Base-by-base conservation (phyloP, 106 monocot species). In the Posidonia australis region DNA sequence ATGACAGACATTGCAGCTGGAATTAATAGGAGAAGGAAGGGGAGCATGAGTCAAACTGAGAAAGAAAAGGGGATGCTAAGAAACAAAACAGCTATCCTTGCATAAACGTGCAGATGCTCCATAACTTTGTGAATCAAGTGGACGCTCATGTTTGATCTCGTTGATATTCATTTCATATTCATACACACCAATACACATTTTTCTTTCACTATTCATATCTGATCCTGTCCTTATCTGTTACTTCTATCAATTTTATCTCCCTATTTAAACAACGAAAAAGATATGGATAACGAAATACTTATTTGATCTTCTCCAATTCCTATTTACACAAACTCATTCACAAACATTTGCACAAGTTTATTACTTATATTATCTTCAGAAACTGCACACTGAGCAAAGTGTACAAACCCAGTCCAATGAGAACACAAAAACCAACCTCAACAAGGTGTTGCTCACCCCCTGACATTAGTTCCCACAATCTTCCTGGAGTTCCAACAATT, bases 401-500 rank as follows among this genome's bases (percentile, higher is more conserved):
- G 36, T 7, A 36, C 36, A 36, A 36, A 36, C 7, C 36, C 36
- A 36, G 7, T 36, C 36, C 36, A 27, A 58, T 30, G 28, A 28
- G 27, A 58, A 58, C 5, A 28, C 22, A 12, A 16, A 25, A 25
- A 68, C 80, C 48, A 44, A 98, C 91, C 98, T 98, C 83, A 46
- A 72, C 72, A 76, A 98, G 87, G 63, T 98, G 98, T 42, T 83
- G 69, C 13, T 98, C 71, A 74, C 90, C 87, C 58, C 78, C 62
- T 44, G 90, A 87, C 85, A 98, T 98, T 13, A 85, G 76, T 46
- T 98, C 98, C 98, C 98, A 98, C 30, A 98, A 68, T 71, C 98
- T 84, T 75, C 98, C 98, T 65, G 98, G 98, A 52, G 98, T 98
- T 79, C 83, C 98, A 75, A 98, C 98, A 77, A 98, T 60, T 58